A percentile compares a stretch with the other conserved stretches of the same genome.
phyloP scores from a whole-genome alignment of 2,329 filamentous ascomycete genomes.

The Fragosphaeria purpurea region DNA sequence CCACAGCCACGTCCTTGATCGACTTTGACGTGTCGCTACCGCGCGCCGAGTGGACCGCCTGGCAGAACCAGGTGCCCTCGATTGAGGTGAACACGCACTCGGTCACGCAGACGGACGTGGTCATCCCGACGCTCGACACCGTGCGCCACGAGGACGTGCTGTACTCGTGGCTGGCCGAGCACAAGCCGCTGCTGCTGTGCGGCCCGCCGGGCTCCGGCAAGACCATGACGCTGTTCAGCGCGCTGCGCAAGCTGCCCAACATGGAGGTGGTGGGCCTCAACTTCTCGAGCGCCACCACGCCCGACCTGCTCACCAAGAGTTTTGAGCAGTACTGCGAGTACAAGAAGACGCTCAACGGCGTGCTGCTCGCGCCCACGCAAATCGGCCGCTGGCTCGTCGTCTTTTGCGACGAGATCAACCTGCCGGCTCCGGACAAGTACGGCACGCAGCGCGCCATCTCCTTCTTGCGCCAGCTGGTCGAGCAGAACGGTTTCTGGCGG shows the following conservation, averaged over 20 bases:
- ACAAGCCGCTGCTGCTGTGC: constrained; percentile 92
- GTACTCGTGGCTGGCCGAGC: constrained; percentile 98
- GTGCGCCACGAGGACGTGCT: constrained; percentile 97
- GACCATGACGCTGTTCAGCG: constrained; percentile 99
- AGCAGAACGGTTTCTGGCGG: constrained; percentile 98
- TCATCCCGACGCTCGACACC: constrained; percentile 95
- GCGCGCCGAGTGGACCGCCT: constrained; percentile 78
- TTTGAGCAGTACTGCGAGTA: constrained; percentile 99
- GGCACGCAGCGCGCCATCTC: constrained; percentile 95
- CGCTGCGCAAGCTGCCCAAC: constrained; percentile 88
- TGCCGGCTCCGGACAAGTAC: constrained; percentile 95
- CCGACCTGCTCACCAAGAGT: constrained; percentile 95
- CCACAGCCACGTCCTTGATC: constrained; percentile 56
- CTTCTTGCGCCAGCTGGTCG: constrained; percentile 92
- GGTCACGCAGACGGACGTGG: constrained; percentile 93
- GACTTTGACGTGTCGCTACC: constrained; percentile 90
- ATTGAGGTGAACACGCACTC: constrained; percentile 98
- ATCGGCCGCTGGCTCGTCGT: constrained; percentile 97
- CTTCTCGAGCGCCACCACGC: constrained; percentile 97
- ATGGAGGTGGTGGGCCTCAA: constrained; percentile 99
- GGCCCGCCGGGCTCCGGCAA: constrained; percentile 98
- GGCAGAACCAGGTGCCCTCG: constrained; percentile 88
- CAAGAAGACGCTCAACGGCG: constrained; percentile 94
- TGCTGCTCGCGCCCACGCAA: constrained; percentile 90
- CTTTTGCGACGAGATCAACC: constrained; percentile 99